Evolutionary conservation across 192 early-diverging fungal genomes (phyloP).

Genomic region (Rhizophagus clarus): DNA sequence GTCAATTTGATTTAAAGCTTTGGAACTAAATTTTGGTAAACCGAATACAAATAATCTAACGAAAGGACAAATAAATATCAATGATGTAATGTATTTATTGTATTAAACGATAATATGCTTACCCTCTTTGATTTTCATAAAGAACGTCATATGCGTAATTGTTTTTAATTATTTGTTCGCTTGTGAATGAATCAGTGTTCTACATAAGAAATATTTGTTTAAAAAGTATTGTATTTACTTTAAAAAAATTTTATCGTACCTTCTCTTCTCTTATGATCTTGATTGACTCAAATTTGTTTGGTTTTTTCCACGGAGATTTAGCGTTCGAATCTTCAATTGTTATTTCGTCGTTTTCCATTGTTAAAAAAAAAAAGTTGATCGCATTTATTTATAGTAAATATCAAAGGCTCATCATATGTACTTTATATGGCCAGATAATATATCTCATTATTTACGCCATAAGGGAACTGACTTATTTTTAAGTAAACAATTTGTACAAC

Average conservation of each 20-base stretch:
- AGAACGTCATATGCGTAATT: conserved; percentile 43
- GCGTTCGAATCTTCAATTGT: background rate
- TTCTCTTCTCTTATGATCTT: background rate
- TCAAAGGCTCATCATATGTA: too few relatives aligned
- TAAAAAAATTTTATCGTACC: background rate
- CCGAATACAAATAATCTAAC: conserved; percentile 37
- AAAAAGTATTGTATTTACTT: background rate
- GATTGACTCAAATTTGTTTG: background rate
- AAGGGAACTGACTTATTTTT: too few relatives aligned
- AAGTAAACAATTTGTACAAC: too few relatives aligned
- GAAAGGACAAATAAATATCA: background rate
- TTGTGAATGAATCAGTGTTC: background rate
- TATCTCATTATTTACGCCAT: too few relatives aligned
- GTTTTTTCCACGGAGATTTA: background rate
- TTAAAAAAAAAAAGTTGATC: background rate
- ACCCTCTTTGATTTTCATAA: conserved; percentile 51
- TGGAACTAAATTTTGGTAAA: conserved; percentile 53
- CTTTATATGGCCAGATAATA: too few relatives aligned
- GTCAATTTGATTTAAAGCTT: conserved; percentile 55
- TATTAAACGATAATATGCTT: background rate
- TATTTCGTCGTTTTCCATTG: background rate
- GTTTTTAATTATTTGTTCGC: background rate
- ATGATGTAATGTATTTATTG: background rate
- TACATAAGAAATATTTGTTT: background rate
- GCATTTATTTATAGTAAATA: too few relatives aligned